Evolutionary conservation across 1,284 basidiomycete species (phyloP), one percentile per base, ranked within the genome.

Genomic region (Microbotryum violaceum): DNA sequence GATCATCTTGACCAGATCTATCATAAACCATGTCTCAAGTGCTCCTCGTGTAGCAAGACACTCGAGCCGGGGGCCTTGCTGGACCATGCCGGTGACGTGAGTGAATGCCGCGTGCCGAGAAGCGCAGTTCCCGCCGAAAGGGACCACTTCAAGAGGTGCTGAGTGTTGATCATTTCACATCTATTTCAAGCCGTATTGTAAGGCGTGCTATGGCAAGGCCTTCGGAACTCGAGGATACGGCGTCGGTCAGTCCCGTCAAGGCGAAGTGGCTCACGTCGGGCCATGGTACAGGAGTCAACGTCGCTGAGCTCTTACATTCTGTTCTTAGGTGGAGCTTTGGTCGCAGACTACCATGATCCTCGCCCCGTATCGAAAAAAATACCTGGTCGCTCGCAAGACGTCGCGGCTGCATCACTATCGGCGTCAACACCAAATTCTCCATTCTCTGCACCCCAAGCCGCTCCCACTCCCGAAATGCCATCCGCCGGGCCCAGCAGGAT

Each of bases 1-100:
- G 29, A n/a, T 42, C 44, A 33, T 53, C 37, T 18, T 54, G 21
- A 10, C n/a, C 64, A 76, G 75, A 73, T 76, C 49, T 79, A 77
- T 54, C 78, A 79, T 69, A 78, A 78, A 63, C 61, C 72, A 1
- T 79, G 78, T 57, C 65, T 79, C 50, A 76, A 76, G 57, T 79
- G 78, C 60, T 57, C 66, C 37, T 64, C 69, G 9, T 79, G 77
- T 67, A 66, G 68, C 54, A 78, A 77, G 65, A 64, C 74, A 8
- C 70, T 78, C 20, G 77, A 78, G 62, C 71, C 75, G 12, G 72
- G 76, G 5, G 62, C 68, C 16, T 58, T 78, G 18, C 72, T 77
- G 9, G 75, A 77, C 64, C 76, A 78, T 58, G 77, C 76, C 61
- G 66, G 67, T 6, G 50, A 69, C 63, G 76, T 75, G 61, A 33